A percentile compares a stretch with the other conserved stretches of the same genome.
Evolutionary conservation across 23 red algal species (phyloP).

Genomic region (Gracilaria domingensis): DNA sequence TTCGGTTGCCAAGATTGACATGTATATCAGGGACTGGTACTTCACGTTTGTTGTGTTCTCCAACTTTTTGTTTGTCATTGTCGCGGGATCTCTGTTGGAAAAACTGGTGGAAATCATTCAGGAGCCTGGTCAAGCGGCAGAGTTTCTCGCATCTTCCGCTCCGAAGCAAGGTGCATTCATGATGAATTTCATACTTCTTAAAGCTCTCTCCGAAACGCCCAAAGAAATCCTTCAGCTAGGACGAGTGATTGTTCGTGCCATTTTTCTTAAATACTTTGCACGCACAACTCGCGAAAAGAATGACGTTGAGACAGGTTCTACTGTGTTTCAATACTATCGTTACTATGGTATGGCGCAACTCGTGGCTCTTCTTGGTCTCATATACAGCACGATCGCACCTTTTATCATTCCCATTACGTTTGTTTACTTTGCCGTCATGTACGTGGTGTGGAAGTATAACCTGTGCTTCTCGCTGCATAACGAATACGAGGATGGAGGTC

Average conservation of each 20-base stretch:
- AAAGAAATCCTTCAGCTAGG: slow-evolving; percentile 62
- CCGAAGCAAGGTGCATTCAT: slow-evolving; percentile 73
- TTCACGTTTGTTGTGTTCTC: slow-evolving; percentile 74
- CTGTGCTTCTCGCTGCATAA: slow-evolving; percentile 71
- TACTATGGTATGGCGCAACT: slow-evolving; percentile 66
- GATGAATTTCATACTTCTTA: slow-evolving; percentile 74
- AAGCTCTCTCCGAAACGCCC: slow-evolving; percentile 51
- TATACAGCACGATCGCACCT: slow-evolving; percentile 75
- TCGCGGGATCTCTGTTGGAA: slow-evolving; percentile 59
- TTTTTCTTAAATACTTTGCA: slow-evolving; percentile 52
- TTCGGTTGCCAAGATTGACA: slow-evolving; percentile 56
- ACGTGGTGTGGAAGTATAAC: slow-evolving; percentile 73
- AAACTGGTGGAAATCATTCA: slow-evolving; percentile 41
- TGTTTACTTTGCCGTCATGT: slow-evolving; percentile 67
- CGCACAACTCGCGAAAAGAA: slow-evolving; percentile 68
- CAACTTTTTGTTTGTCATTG: slow-evolving; percentile 72
- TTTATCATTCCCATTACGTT: slow-evolving; percentile 44
- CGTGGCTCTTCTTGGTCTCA: slow-evolving; percentile 61
- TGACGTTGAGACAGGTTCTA: slow-evolving; percentile 55
- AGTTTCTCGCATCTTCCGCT: slow-evolving; percentile 60
- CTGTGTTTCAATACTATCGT: slow-evolving; percentile 37
- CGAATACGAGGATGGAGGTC: slow-evolving; percentile 66
- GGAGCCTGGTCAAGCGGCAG: slow-evolving; percentile 18
- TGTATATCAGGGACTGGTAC: slow-evolving; percentile 61
- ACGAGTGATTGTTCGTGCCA: slow-evolving; percentile 51